Evolutionary conservation across 495 filamentous ascomycete genomes (phyloP).

Genomic region (Aspergillus avenaceus): DNA sequence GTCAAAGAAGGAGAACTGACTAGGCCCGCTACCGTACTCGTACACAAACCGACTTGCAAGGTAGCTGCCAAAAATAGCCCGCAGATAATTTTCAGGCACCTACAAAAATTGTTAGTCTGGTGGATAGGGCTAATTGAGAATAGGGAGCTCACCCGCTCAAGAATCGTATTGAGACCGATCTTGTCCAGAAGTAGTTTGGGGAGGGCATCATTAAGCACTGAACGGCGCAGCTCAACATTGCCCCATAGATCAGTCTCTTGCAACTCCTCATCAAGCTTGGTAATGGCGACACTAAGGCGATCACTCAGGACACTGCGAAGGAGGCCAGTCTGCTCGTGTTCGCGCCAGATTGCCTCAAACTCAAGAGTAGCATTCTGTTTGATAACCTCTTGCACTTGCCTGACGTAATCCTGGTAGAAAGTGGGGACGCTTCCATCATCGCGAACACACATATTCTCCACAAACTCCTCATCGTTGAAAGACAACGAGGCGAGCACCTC

Average conservation of each 20-base stretch:
- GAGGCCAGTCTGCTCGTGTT: conserved; percentile 76
- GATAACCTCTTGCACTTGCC: conserved; percentile 84
- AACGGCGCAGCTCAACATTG: conserved; percentile 68
- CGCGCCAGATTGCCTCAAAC: conserved; percentile 97
- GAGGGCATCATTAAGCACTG: conserved; percentile 80
- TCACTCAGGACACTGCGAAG: conserved; percentile 83
- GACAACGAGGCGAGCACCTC: conserved; percentile 92
- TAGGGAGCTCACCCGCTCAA: conserved; percentile 59
- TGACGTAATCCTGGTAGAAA: conserved; percentile 92
- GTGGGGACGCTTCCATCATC: conserved; percentile 71
- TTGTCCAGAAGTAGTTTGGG: conserved; percentile 80
- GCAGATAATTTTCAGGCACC: conserved; percentile 90
- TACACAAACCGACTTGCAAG: conserved; percentile 95
- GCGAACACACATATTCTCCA: conserved; percentile 87
- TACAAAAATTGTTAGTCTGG: conserved; percentile 27
- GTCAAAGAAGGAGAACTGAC: conserved; percentile 97
- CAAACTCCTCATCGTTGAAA: conserved; percentile 85
- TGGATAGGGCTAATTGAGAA: conserved; percentile 1
- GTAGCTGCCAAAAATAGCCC: conserved; percentile 93
- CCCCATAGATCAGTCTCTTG: conserved; percentile 91
- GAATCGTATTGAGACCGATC: conserved; percentile 84
- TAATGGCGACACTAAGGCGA: conserved; percentile 84
- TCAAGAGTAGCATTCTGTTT: conserved; percentile 85
- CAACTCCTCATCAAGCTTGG: conserved; percentile 89
- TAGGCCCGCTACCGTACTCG: conserved; percentile 83